These are phyloP conservation scores for Solanum bulbocastanum DNA, from an alignment of 257 asterid species.

Conservation along the genomic window DNA sequence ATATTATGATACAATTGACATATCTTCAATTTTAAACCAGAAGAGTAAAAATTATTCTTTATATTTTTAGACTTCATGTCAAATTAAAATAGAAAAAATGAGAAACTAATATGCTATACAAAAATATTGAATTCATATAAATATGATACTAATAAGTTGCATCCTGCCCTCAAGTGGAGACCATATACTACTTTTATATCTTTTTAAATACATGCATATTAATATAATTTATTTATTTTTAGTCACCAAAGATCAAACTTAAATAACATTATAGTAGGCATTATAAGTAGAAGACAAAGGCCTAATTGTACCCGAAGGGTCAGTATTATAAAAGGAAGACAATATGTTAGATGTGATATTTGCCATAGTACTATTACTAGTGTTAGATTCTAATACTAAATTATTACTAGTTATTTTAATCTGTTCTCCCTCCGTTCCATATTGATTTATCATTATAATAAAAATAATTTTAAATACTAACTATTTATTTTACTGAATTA, in stretches of 20 bases:
- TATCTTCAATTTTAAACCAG: background rate
- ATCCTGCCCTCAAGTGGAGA: background rate
- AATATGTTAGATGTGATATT: background rate
- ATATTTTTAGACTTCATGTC: background rate
- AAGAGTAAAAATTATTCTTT: background rate
- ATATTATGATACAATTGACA: background rate
- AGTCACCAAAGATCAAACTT: background rate
- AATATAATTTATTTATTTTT: background rate
- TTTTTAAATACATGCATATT: background rate
- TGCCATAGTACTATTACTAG: background rate
- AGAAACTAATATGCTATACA: background rate
- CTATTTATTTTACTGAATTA: too few relatives aligned
- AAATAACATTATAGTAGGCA: background rate
- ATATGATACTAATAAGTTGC: background rate
- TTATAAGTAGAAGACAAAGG: background rate
- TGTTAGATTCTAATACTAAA: too few relatives aligned
- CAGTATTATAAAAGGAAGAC: background rate
- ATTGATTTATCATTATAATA: too few relatives aligned
- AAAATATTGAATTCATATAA: background rate
- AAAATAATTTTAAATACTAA: too few relatives aligned
- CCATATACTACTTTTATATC: too few relatives aligned
- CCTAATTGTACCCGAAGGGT: background rate
- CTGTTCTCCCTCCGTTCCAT: background rate
- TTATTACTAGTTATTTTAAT: background rate
- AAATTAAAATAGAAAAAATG: background rate